A percentile compares a stretch with the other conserved stretches of the same genome.
Evolutionary conservation across 179 eudicot genomes (phyloP).

Genomic region (Amaranthus tricolor): DNA sequence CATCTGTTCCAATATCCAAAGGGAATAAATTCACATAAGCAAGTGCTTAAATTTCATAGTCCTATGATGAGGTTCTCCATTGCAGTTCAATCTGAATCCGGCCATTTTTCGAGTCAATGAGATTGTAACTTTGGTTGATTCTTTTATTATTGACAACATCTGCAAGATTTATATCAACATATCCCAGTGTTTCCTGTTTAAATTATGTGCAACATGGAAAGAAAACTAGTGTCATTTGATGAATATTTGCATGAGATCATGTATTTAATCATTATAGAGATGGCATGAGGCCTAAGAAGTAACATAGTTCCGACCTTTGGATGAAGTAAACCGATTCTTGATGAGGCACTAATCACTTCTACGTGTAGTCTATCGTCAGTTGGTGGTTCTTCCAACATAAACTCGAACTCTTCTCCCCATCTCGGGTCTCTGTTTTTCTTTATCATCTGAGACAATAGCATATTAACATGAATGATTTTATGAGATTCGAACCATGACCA

Average conservation of each 20-base stretch:
- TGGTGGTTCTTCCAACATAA: conserved; percentile 42
- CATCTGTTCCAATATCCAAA: background rate
- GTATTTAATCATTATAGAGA: background rate
- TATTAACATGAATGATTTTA: background rate
- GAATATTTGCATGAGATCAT: background rate
- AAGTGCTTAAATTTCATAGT: background rate
- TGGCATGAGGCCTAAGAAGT: background rate
- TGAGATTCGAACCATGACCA: no score
- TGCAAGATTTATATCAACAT: conserved; percentile 66
- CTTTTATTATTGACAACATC: conserved; percentile 83
- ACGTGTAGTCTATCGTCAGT: conserved; percentile 36
- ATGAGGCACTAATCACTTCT: conserved; percentile 52
- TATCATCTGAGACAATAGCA: conserved; percentile 24
- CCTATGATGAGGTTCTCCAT: conserved; percentile 66
- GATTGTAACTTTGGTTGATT: conserved; percentile 74
- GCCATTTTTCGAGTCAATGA: conserved; percentile 72
- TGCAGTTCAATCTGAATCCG: conserved; percentile 72
- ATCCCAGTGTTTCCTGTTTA: conserved; percentile 75
- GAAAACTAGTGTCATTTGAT: background rate
- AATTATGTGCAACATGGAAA: background rate
- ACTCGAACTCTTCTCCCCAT: conserved; percentile 41
- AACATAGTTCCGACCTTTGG: conserved; percentile 59
- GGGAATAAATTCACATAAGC: background rate
- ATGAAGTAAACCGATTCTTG: conserved; percentile 69
- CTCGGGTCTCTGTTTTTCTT: conserved; percentile 47